Percentiles rank a stretch among this genome's conserved stretches.
Conservation (phyloP, 1,284 basidiomycete species). For the Tremellales sp. region DNA sequence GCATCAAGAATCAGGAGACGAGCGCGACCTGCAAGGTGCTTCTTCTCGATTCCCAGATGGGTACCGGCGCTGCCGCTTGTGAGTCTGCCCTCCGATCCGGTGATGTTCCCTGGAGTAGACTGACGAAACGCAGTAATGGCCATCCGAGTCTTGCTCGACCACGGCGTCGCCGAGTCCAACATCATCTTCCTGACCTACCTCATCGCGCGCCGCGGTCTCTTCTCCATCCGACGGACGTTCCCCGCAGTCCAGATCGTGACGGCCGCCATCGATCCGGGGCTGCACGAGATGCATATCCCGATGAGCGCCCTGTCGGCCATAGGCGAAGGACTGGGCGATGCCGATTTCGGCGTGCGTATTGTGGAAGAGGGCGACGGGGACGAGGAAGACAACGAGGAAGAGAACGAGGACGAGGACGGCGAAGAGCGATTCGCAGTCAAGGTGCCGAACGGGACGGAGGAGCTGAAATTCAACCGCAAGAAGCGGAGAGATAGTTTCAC, state of each 20-base stretch:
- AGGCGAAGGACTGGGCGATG: conserved; percentile 41
- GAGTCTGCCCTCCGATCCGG: conserved; percentile 11
- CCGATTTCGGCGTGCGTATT: conserved; percentile 33
- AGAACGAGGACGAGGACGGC: conserved; percentile 22
- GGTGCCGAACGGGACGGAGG: conserved; percentile 17
- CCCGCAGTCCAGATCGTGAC: conserved; percentile 76
- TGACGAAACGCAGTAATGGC: conserved; percentile 64
- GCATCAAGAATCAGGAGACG: conserved; percentile 60
- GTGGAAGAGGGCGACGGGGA: conserved; percentile 14
- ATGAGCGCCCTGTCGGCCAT: conserved; percentile 24
- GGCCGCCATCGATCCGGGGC: conserved; percentile 64
- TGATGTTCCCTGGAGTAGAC: background rate
- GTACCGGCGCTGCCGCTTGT: conserved; percentile 84
- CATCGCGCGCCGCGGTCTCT: conserved; percentile 73
- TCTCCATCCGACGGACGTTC: conserved; percentile 75
- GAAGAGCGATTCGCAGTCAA: conserved; percentile 25
- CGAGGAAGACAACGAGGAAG: conserved; percentile 18
- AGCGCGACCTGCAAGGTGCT: conserved; percentile 76
- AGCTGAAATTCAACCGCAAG: conserved; percentile 24
- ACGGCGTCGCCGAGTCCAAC: conserved; percentile 79
- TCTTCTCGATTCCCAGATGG: conserved; percentile 89
- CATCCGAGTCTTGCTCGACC: conserved; percentile 89
- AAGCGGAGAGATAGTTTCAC: conserved; percentile 6
- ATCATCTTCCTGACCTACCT: conserved; percentile 86
- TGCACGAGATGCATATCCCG: conserved; percentile 42